These are phyloP conservation scores for Pilatotrama ljubarskyi DNA, from an alignment of 768 basidiomycete species.

Conservation along the genomic window DNA sequence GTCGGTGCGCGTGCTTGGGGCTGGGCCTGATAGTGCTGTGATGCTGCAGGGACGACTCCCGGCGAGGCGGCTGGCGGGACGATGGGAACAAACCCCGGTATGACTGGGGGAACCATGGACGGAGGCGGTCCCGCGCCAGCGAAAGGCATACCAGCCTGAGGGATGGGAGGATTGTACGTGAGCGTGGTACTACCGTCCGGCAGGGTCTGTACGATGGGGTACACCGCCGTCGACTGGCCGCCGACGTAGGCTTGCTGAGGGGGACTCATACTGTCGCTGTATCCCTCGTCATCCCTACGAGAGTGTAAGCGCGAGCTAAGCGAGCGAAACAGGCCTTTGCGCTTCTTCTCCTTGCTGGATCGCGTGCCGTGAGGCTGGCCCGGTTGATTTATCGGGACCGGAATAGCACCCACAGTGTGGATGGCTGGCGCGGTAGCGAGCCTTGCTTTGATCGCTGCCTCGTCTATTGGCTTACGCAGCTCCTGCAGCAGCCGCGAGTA, in stretches of 20 bases:
- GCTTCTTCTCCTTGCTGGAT: constrained; percentile 28
- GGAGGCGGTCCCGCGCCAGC: not conserved
- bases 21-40: not conserved
- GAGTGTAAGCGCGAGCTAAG: constrained; percentile 35
- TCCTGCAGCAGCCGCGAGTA: constrained; percentile 53
- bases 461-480: constrained; percentile 37
- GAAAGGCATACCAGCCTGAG: not conserved
- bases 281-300: constrained; percentile 15
- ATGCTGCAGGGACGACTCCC: not conserved
- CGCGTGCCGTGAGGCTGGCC: constrained; percentile 8
- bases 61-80: constrained; percentile 2
- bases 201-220: constrained; percentile 25
- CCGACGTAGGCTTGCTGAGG: constrained; percentile 13
- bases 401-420: constrained; percentile 33
- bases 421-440: constrained; percentile 40
- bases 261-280: constrained; percentile 17
- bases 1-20: not conserved
- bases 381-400: not conserved
- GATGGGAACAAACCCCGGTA: constrained; percentile 7
- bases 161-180: constrained; percentile 12
- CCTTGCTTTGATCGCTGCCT: constrained; percentile 21
- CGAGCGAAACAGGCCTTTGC: constrained; percentile 48
- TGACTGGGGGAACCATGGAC: not conserved
- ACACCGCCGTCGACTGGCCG: constrained; percentile 10
- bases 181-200: constrained; percentile 21